Conservation (phyloP, 2,329 filamentous ascomycete species). For the Conoideocrella luteorostrata region DNA sequence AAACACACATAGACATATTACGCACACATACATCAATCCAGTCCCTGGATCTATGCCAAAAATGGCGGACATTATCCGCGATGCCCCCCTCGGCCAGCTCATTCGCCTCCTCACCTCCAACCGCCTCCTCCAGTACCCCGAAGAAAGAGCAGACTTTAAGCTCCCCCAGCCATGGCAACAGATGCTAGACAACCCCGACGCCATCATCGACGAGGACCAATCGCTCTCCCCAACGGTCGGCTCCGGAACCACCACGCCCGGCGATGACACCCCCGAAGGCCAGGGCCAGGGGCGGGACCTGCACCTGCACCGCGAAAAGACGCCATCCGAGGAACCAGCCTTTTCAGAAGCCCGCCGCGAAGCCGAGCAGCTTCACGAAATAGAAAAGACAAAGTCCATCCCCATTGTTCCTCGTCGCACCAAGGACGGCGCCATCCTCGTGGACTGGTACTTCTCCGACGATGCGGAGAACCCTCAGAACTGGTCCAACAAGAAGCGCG, state of each 20-base stretch:
- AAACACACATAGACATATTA: too few relatives aligned
- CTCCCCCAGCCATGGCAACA: slow-evolving; percentile 36
- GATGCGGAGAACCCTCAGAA: slow-evolving; percentile 51
- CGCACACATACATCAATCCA: too few relatives aligned
- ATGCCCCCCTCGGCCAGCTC: slow-evolving; percentile 52
- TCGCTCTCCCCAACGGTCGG: background rate
- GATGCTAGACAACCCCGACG: slow-evolving; percentile 26
- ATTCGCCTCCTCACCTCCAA: slow-evolving; percentile 49
- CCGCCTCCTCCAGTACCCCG: slow-evolving; percentile 49
- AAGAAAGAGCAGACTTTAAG: slow-evolving; percentile 50
- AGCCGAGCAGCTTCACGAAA: slow-evolving; percentile 25
- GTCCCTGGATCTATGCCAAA: too few relatives aligned
- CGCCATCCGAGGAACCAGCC: slow-evolving; percentile 15
- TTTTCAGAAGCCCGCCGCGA: slow-evolving; percentile 15
- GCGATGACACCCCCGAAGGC: slow-evolving; percentile 1
- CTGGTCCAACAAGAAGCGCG: slow-evolving; percentile 39
- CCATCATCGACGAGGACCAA: slow-evolving; percentile 11
- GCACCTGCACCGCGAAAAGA: slow-evolving; percentile 19
- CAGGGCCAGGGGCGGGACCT: too few relatives aligned
- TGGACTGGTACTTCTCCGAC: slow-evolving; percentile 50
- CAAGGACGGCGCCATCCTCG: slow-evolving; percentile 43
- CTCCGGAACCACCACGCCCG: slow-evolving; percentile 8
- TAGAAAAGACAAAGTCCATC: slow-evolving; percentile 39
- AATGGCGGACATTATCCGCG: slow-evolving; percentile 37
- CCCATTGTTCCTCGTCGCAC: slow-evolving; percentile 43